These are phyloP conservation scores for Abelmoschus esculentus DNA, from an alignment of 345 rosid species.

Conservation along the genomic window DNA sequence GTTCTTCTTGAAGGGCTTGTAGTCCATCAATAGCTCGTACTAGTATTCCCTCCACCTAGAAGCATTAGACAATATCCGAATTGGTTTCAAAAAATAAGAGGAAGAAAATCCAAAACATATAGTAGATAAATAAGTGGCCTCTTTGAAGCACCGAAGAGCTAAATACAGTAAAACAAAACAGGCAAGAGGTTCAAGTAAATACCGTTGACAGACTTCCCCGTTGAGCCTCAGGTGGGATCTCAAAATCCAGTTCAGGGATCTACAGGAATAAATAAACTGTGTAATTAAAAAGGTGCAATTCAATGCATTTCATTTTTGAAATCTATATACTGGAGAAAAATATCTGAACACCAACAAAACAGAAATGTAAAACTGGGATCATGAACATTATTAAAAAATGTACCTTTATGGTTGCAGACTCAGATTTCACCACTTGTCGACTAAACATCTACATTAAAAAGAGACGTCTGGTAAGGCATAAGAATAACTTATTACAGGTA, in stretches of 20 bases:
- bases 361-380: background rate
- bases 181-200: constrained; percentile 18
- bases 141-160: background rate
- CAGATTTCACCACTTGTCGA: constrained; percentile 92
- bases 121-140: background rate
- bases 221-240: constrained; percentile 96
- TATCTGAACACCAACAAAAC: background rate
- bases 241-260: constrained; percentile 92
- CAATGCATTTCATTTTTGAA: background rate
- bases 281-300: background rate
- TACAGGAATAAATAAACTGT: constrained; percentile 18
- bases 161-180: background rate
- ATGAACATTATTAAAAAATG: background rate
- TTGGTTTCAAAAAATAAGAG: background rate
- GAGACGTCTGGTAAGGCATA: background rate
- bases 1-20: constrained; percentile 84
- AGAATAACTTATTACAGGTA: background rate
- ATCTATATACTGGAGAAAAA: background rate
- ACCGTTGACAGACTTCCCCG: constrained; percentile 88
- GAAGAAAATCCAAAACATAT: background rate
- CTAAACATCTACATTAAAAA: constrained; percentile 48
- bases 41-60: constrained; percentile 77
- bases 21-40: constrained; percentile 75
- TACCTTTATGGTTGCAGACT: constrained; percentile 90
- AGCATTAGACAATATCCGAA: constrained; percentile 9